Evolutionary conservation across 169 alveolate genomes (phyloP).

Genomic region (Babesia divergens): DNA sequence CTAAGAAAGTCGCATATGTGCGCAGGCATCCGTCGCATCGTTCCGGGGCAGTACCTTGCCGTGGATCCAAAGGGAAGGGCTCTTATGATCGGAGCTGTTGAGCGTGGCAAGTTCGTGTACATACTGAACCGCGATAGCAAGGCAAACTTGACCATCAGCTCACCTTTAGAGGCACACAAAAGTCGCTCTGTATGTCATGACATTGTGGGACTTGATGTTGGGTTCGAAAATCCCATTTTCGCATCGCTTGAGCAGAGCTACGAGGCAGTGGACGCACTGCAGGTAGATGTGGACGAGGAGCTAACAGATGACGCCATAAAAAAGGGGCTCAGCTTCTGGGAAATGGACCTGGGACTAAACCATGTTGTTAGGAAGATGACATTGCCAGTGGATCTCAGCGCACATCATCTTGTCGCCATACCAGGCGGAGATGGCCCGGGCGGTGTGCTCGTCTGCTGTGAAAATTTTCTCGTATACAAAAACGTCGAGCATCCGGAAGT

Average conservation of each 20-base stretch:
- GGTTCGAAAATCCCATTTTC: slow-evolving; percentile 94
- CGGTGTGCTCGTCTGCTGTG: slow-evolving; percentile 96
- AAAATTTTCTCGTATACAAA: slow-evolving; percentile 89
- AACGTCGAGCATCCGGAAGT: slow-evolving; percentile 90
- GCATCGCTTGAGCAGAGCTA: slow-evolving; percentile 94
- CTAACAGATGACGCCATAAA: slow-evolving; percentile 77
- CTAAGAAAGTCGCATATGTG: slow-evolving; percentile 3
- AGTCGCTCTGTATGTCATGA: slow-evolving; percentile 90
- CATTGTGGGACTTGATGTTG: slow-evolving; percentile 93
- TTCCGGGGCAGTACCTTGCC: slow-evolving; percentile 98
- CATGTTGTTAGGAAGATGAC: slow-evolving; percentile 93
- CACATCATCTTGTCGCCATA: slow-evolving; percentile 89
- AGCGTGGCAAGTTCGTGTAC: slow-evolving; percentile 97
- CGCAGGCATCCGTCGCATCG: slow-evolving; percentile 85
- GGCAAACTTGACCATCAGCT: slow-evolving; percentile 90
- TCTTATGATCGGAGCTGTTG: slow-evolving; percentile 97
- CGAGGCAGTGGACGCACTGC: slow-evolving; percentile 85
- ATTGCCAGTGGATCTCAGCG: slow-evolving; percentile 77
- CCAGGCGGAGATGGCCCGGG: slow-evolving; percentile 98
- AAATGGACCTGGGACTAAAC: slow-evolving; percentile 98
- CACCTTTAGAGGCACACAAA: slow-evolving; percentile 97
- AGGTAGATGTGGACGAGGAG: slow-evolving; percentile 61
- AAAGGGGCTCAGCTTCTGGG: slow-evolving; percentile 91
- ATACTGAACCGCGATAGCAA: slow-evolving; percentile 92
- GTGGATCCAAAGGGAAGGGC: slow-evolving; percentile 99